Percentiles rank a stretch among this genome's conserved stretches.
Conservation (phyloP, 177 flowering plant genomes). For the Vitis hybrid region DNA sequence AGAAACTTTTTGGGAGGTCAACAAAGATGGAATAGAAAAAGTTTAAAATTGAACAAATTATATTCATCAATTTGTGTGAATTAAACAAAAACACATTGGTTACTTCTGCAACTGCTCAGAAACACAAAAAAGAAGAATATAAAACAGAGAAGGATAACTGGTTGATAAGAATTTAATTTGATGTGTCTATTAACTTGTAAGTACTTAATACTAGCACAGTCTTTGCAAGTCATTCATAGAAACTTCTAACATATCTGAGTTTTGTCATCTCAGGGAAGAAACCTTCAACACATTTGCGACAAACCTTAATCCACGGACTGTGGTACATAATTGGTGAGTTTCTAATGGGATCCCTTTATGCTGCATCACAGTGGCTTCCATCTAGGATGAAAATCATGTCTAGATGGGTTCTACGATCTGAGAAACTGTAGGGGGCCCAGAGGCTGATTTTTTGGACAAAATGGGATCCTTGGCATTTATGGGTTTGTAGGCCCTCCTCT, state of each 20-base stretch:
- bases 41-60: too few species aligned
- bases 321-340: slow-evolving; percentile 94
- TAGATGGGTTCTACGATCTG: too few species aligned
- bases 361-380: too few species aligned
- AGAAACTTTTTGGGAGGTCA: too few species aligned
- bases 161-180: slow-evolving; percentile 2
- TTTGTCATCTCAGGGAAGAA: slow-evolving; percentile 75
- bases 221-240: neutral
- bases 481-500: too few species aligned
- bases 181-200: neutral
- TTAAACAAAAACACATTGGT: neutral
- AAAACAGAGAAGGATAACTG: too few species aligned
- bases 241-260: slow-evolving; percentile 10
- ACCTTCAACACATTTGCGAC: slow-evolving; percentile 74
- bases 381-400: too few species aligned
- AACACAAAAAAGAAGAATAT: neutral
- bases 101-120: neutral
- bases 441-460: too few species aligned
- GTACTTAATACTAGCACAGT: neutral
- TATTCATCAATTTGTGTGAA: neutral
- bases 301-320: slow-evolving; percentile 70
- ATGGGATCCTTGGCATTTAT: too few species aligned
- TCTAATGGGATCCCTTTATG: neutral
- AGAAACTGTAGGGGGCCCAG: too few species aligned
- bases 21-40: too few species aligned